Evolutionary conservation across 768 basidiomycete genomes (phyloP).

Genomic region (Calocybe indica): DNA sequence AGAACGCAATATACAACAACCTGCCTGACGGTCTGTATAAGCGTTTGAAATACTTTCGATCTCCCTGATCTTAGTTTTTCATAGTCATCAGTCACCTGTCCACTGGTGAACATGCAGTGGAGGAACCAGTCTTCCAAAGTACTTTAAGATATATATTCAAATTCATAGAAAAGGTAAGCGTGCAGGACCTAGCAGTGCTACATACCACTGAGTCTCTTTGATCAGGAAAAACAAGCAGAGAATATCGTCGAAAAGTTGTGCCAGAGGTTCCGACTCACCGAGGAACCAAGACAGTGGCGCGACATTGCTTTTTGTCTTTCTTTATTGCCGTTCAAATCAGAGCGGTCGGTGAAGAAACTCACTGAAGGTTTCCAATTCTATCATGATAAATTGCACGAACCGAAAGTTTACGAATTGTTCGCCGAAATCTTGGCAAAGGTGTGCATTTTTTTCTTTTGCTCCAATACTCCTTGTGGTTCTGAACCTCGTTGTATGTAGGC

Average conservation of each 20-base stretch:
- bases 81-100: conserved; percentile 93
- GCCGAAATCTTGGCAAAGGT: conserved; percentile 90
- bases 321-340: conserved; percentile 93
- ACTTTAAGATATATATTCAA: conserved; percentile 94
- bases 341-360: conserved; percentile 92
- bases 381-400: conserved; percentile 93
- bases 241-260: conserved; percentile 97
- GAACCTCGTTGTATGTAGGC: conserved; percentile 38
- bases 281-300: conserved; percentile 92
- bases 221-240: conserved; percentile 95
- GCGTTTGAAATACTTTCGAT: neutral
- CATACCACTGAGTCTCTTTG: neutral
- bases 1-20: conserved; percentile 99
- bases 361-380: conserved; percentile 91
- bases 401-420: conserved; percentile 74
- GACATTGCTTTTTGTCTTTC: conserved; percentile 97
- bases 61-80: conserved; percentile 5
- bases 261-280: conserved; percentile 85
- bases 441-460: conserved; percentile 7
- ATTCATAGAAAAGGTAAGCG: conserved; percentile 89
- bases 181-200: neutral
- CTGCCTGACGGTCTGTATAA: conserved; percentile 76
- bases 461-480: neutral
- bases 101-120: conserved; percentile 84
- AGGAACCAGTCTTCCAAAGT: conserved; percentile 87